Evolutionary conservation across 2,329 filamentous ascomycete species (phyloP).

Genomic region (Aspergillus fructus): DNA sequence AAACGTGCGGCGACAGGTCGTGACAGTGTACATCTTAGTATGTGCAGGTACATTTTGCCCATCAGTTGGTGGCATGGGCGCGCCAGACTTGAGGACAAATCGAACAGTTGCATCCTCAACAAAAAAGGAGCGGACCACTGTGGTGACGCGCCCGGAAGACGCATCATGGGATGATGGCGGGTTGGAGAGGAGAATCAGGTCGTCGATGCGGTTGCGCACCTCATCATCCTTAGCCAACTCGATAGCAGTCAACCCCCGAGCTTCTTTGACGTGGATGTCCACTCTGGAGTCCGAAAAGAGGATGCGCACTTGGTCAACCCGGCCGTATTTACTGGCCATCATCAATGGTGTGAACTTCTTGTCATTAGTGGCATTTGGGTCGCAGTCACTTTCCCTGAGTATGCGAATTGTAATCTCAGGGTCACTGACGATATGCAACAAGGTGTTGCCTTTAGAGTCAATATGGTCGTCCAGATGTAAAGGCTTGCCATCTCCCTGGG

Average conservation of each 20-base stretch:
- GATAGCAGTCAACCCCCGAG: constrained; percentile 86
- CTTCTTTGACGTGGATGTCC: constrained; percentile 78
- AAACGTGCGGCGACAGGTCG: constrained; percentile 84
- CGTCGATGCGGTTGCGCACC: constrained; percentile 92
- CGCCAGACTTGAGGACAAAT: constrained; percentile 90
- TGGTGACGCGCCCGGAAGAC: constrained; percentile 78
- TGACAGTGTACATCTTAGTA: constrained; percentile 82
- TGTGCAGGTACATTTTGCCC: constrained; percentile 47
- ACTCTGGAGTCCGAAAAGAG: constrained; percentile 86
- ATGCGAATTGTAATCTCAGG: constrained; percentile 72
- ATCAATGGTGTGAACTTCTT: constrained; percentile 93
- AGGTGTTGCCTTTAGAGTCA: constrained; percentile 87
- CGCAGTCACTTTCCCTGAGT: constrained; percentile 82
- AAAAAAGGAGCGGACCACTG: constrained; percentile 92
- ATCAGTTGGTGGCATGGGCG: constrained; percentile 55
- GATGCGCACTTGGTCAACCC: constrained; percentile 86
- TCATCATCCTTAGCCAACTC: constrained; percentile 98
- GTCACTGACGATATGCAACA: constrained; percentile 94
- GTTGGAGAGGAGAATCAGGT: constrained; percentile 80
- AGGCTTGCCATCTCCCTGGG: constrained; percentile 75
- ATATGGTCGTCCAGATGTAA: constrained; percentile 91
- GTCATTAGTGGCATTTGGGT: constrained; percentile 93
- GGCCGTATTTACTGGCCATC: constrained; percentile 97
- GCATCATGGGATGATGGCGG: constrained; percentile 52
- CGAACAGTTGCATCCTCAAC: constrained; percentile 94